Base-by-base conservation (phyloP, 2,329 filamentous ascomycete species). In the Phaeomoniella chlamydospora region DNA sequence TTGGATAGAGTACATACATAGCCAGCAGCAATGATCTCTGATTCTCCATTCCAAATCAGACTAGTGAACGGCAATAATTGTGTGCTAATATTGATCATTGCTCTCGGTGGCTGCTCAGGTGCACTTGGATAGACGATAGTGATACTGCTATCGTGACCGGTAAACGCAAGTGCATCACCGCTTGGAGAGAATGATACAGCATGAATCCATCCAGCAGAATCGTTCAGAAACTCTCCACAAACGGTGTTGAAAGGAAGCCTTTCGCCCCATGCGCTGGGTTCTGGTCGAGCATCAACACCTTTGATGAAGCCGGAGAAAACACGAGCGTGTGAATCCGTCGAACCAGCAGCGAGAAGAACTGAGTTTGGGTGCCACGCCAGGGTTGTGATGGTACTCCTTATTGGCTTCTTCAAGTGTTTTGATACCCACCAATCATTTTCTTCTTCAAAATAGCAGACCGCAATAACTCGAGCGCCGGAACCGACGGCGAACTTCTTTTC, bases 361-460 rank as follows among this genome's bases (percentile, higher is more conserved):
- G 83, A 92, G 68, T 98, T 98, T 22, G 90, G 90, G 60, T 98
- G 90, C 90, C 90, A 98, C 39, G 80, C 79, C 31, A 98, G 76
- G 12, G 82, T 86, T 38, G 90, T 96, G 50, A 98, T 88, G 39
- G 90, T 98, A 57, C 86, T 94, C 47, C 88, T 82, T 51, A 98
- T 93, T 14, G 90, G 90, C 72, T 96, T 98, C 75, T 96, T 96
- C 54, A 98, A 65, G 62, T 98, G 90, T 70, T 98, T 98, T 26
- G 87, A 94, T 30, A 98, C 88, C 90, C 90, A 98, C 90, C 90
- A 98, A 67, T 98, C 87, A 61, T 98, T 94, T 61, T 98, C 90
- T 57, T 94, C 84, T 55, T 98, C 90, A 50, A 98, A 98, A 67
- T 96, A 96, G 70, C 90, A 98, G 48, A 96, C 74, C 29, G 90